phyloP scores from a whole-genome alignment of 176 grass and related monocot genomes.

The Triticum turgidum region DNA sequence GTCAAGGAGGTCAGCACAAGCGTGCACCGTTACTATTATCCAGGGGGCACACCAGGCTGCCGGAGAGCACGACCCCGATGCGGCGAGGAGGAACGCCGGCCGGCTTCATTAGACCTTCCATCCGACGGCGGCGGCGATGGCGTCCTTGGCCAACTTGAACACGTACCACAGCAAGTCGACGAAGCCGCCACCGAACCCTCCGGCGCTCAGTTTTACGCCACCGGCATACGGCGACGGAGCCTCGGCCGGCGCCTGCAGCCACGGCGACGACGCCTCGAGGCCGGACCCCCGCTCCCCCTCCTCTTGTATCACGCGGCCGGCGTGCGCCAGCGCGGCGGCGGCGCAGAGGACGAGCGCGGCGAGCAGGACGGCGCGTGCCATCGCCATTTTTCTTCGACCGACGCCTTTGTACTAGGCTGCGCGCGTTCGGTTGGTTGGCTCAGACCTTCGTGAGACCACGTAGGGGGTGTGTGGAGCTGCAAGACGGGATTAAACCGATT shows the following conservation, averaged over 20 bases:
- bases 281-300: neutral
- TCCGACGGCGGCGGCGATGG: neutral
- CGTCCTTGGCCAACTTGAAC: constrained; percentile 26
- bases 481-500: neutral
- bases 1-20: neutral
- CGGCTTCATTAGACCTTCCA: constrained; percentile 16
- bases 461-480: neutral
- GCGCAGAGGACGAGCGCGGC: constrained; percentile 28
- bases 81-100: neutral
- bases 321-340: neutral
- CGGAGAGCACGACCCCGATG: neutral
- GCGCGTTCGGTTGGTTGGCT: too few species aligned
- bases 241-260: neutral
- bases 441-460: neutral
- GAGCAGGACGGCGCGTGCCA: constrained; percentile 14
- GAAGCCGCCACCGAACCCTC: constrained; percentile 1
- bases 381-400: neutral
- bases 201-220: neutral
- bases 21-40: neutral
- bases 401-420: neutral
- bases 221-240: constrained; percentile 4
- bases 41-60: neutral
- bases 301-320: constrained; percentile 6
- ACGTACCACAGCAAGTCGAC: constrained; percentile 28
- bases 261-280: neutral